These are phyloP conservation scores for Spencermartinsiella europaea DNA, from an alignment of 805 yeast genomes.

Conservation along the genomic window DNA sequence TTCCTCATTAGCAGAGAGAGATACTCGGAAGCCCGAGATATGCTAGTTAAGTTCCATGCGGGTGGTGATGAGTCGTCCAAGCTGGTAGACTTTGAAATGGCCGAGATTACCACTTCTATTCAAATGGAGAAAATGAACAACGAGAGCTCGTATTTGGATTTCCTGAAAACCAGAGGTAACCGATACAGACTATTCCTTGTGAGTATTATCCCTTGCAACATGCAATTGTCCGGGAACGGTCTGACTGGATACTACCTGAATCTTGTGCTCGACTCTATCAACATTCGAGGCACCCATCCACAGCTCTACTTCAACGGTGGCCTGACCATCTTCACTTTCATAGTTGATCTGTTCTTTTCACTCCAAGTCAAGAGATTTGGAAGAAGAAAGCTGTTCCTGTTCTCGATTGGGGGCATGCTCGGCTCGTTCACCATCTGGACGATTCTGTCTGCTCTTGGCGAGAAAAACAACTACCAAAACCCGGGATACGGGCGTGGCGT, in stretches of 20 bases:
- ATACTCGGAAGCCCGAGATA: slow-evolving; percentile 52
- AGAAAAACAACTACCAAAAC: background rate
- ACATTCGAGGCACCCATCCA: slow-evolving; percentile 36
- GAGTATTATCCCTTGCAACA: slow-evolving; percentile 9
- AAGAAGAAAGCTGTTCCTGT: slow-evolving; percentile 10
- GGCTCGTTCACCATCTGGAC: slow-evolving; percentile 36
- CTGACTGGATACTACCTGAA: slow-evolving; percentile 40
- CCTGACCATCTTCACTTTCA: slow-evolving; percentile 4
- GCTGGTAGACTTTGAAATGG: slow-evolving; percentile 14
- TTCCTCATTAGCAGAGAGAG: slow-evolving; percentile 60
- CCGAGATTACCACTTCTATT: slow-evolving; percentile 13
- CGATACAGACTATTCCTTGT: slow-evolving; percentile 8
- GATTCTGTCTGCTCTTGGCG: slow-evolving; percentile 36
- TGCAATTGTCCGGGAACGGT: slow-evolving; percentile 16
- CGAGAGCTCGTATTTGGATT: slow-evolving; percentile 3
- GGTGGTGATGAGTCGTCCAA: slow-evolving; percentile 22
- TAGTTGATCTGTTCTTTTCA: slow-evolving; percentile 1
- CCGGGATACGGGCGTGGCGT: slow-evolving; percentile 1
- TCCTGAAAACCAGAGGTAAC: slow-evolving; percentile 11
- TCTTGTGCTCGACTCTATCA: slow-evolving; percentile 48
- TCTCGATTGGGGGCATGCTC: slow-evolving; percentile 7
- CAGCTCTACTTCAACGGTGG: slow-evolving; percentile 15
- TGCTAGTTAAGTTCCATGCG: slow-evolving; percentile 17
- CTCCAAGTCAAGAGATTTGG: slow-evolving; percentile 9
- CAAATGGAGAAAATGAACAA: slow-evolving; percentile 11